Evolutionary conservation across 495 filamentous ascomycete species (phyloP).

Genomic region (Penicillium crystallinum): DNA sequence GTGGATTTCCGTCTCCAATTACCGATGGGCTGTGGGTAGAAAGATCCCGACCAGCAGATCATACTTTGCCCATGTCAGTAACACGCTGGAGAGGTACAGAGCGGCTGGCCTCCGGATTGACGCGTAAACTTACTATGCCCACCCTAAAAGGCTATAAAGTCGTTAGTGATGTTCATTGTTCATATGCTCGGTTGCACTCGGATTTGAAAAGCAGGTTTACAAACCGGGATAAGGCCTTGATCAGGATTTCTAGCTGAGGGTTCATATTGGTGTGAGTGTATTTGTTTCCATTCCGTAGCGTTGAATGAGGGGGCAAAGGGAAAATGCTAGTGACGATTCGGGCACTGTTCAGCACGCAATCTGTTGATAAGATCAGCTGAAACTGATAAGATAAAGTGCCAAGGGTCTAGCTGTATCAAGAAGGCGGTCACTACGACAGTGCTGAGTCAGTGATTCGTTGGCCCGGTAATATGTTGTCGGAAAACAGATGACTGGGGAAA

Average conservation of each 20-base stretch:
- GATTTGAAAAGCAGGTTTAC: slow-evolving; percentile 4
- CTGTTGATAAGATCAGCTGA: slow-evolving; percentile 13
- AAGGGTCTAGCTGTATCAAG: background rate
- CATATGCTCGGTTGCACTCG: background rate
- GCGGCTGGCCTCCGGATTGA: background rate
- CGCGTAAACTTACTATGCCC: slow-evolving; percentile 37
- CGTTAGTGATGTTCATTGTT: background rate
- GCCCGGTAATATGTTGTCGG: slow-evolving; percentile 37
- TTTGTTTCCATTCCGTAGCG: background rate
- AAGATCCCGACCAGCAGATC: slow-evolving; percentile 77
- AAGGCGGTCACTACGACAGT: slow-evolving; percentile 20
- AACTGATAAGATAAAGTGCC: slow-evolving; percentile 12
- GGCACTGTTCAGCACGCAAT: slow-evolving; percentile 1
- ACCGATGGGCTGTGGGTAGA: slow-evolving; percentile 82
- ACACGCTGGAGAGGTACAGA: background rate
- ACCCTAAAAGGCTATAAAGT: slow-evolving; percentile 32
- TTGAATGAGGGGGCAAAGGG: background rate
- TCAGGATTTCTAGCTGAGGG: slow-evolving; percentile 32
- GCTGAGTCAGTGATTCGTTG: slow-evolving; percentile 36
- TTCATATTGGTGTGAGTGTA: slow-evolving; percentile 12
- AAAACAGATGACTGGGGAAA: slow-evolving; percentile 35
- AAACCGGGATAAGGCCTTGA: slow-evolving; percentile 42
- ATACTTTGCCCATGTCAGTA: slow-evolving; percentile 35
- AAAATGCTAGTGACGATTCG: background rate
- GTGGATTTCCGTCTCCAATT: slow-evolving; percentile 74